Evolutionary conservation across 2,329 filamentous ascomycete genomes (phyloP).

Genomic region (Ceratocystis smalleyi): DNA sequence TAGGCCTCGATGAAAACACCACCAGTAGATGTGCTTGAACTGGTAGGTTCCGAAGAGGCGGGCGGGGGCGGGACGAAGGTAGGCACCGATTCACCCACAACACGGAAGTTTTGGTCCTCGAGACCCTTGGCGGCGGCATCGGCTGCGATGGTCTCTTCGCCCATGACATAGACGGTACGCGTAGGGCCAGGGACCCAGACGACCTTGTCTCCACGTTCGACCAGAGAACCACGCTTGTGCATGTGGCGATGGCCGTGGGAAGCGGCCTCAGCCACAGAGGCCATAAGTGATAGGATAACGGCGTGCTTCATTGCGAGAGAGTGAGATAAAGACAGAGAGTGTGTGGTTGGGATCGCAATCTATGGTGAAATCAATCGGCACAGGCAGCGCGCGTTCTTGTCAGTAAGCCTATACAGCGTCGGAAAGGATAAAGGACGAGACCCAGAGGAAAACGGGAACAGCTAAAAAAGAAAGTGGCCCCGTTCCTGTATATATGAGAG

Average conservation of each 20-base stretch:
- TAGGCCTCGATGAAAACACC: constrained; percentile 21
- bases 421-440: background rate
- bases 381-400: background rate
- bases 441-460: background rate
- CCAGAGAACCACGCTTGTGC: constrained; percentile 12
- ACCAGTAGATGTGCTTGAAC: constrained; percentile 17
- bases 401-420: background rate
- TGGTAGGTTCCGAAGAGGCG: constrained; percentile 27
- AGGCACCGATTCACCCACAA: constrained; percentile 44
- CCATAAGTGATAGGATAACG: constrained; percentile 13
- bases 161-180: constrained; percentile 53
- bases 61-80: constrained; percentile 26
- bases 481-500: background rate
- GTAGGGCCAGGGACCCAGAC: constrained; percentile 45
- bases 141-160: constrained; percentile 41
- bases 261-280: constrained; percentile 15
- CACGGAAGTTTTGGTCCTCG: constrained; percentile 51
- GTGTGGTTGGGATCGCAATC: background rate
- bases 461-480: constrained; percentile 3
- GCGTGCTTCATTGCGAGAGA: constrained; percentile 15
- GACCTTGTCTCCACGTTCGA: constrained; percentile 26
- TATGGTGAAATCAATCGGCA: background rate
- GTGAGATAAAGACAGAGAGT: background rate
- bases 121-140: constrained; percentile 58
- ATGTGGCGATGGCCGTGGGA: constrained; percentile 16